Base-by-base conservation (phyloP, 2,329 filamentous ascomycete genomes). In the Pseudovirgaria hyperparasitica region DNA sequence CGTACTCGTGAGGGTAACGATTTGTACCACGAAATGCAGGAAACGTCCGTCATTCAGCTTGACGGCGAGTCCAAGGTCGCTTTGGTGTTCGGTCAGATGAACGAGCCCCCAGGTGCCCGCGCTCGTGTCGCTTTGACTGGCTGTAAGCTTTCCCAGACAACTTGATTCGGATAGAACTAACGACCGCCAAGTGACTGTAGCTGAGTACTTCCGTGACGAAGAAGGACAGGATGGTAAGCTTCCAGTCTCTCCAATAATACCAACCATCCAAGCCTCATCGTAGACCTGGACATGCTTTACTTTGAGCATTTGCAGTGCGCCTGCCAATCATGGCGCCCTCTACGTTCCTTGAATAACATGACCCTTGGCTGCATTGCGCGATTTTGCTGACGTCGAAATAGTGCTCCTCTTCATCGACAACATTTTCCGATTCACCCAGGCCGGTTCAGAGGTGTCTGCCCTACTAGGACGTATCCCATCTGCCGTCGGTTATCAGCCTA, bases 21-120 rank as follows among this genome's bases (percentile, higher is more conserved):
- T 78, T 66, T 98, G 73, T 98, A 98, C 80, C 87, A 98, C 70
- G 90, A 98, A 76, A 98, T 98, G 90, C 90, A 96, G 73, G 87
- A 98, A 71, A 98, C 90, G 48, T 84, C 82, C 57, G 90, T 98
- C 74, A 98, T 98, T 66, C 77, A 98, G 66, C 84, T 98, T 45
- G 90, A 98, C 43, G 90, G 90, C 65, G 87, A 94, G 55, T 96
- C 90, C 63, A 98, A 98, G 80, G 90, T 96, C 70, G 84, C 90
- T 41, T 71, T 98, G 48, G 90, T 98, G 48, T 98, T 98, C 70
- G 90, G 90, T 74, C 90, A 98, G 74, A 98, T 98, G 90, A 98
- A 98, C 76, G 90, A 98, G 72, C 90, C 90, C 61, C 90, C 90
- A 41, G 90, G 90, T 74, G 90, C 90, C 57, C 90, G 90, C 85